These are phyloP conservation scores for Lipomyces spencermartinsiae DNA, from an alignment of 805 yeast species.

Conservation along the genomic window DNA sequence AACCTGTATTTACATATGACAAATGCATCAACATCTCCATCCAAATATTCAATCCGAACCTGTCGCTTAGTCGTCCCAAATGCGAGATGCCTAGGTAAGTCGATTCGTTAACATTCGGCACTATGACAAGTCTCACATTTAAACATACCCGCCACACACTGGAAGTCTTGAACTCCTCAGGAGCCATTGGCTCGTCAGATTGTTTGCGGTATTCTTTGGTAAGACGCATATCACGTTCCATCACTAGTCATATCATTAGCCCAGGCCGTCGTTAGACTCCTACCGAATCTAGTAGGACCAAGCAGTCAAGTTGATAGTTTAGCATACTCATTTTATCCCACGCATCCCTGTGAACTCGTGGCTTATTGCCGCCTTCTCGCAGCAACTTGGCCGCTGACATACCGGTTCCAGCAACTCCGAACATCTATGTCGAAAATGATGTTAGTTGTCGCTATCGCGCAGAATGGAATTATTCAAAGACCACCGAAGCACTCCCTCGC, in stretches of 20 bases:
- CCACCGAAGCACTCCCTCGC: neutral
- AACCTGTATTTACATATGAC: constrained; percentile 3
- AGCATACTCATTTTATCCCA: constrained; percentile 36
- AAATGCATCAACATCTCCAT: constrained; percentile 1
- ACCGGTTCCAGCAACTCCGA: constrained; percentile 58
- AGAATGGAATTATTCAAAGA: too few relatives aligned
- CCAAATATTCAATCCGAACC: neutral
- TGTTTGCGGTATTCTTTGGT: constrained; percentile 80
- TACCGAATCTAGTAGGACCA: neutral
- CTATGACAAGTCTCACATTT: neutral
- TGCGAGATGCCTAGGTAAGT: constrained; percentile 6
- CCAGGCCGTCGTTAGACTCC: too few relatives aligned
- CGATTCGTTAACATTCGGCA: neutral
- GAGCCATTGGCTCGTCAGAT: constrained; percentile 68
- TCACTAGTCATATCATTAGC: constrained; percentile 46
- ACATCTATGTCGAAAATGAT: constrained; percentile 17
- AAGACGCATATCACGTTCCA: constrained; percentile 76
- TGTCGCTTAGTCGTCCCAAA: constrained; percentile 11
- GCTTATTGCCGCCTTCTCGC: constrained; percentile 54
- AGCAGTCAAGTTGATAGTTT: neutral
- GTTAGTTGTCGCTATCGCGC: neutral
- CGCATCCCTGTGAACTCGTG: constrained; percentile 31
- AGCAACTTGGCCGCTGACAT: constrained; percentile 52
- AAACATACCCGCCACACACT: constrained; percentile 51
- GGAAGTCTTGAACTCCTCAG: constrained; percentile 77